Conservation (phyloP, 2,329 filamentous ascomycete genomes). For the Colletotrichum sansevieriae region DNA sequence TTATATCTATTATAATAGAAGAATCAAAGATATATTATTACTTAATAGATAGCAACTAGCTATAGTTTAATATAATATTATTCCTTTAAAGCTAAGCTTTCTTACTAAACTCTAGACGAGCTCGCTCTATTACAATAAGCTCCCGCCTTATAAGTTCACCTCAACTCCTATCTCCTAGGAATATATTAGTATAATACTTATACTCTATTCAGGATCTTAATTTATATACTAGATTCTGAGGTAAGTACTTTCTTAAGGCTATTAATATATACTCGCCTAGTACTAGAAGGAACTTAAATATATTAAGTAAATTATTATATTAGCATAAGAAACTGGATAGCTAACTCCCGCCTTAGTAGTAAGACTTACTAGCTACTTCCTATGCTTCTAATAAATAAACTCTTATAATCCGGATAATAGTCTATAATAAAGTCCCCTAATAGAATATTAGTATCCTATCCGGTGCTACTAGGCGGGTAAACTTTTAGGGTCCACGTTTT, state of each 20-base stretch:
- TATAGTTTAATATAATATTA: not conserved
- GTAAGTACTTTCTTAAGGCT: constrained; percentile 49
- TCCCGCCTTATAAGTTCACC: constrained; percentile 44
- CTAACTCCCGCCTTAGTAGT: not conserved
- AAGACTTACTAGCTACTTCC: constrained; percentile 55
- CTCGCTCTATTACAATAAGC: not conserved
- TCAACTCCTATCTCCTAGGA: constrained; percentile 49
- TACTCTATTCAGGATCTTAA: constrained; percentile 46
- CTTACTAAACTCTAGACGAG: not conserved
- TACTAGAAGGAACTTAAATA: constrained; percentile 47
- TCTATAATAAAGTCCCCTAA: constrained; percentile 72
- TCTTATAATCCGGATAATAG: constrained; percentile 62
- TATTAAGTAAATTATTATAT: constrained; percentile 28
- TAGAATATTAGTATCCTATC: constrained; percentile 74
- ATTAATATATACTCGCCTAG: constrained; percentile 45
- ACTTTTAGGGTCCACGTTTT: too few species aligned
- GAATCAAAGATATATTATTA: too few species aligned
- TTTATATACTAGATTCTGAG: constrained; percentile 44
- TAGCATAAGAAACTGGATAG: not conserved
- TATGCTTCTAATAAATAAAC: constrained; percentile 62
- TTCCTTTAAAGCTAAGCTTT: not conserved
- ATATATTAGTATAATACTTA: constrained; percentile 28
- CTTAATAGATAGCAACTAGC: too few species aligned
- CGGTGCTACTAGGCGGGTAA: too few species aligned
- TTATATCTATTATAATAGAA: too few species aligned